A percentile compares a stretch with the other conserved stretches of the same genome.
These are phyloP conservation scores for Urostyla sp. DNA, from an alignment of 73 alveolate species.

Conservation along the genomic window DNA sequence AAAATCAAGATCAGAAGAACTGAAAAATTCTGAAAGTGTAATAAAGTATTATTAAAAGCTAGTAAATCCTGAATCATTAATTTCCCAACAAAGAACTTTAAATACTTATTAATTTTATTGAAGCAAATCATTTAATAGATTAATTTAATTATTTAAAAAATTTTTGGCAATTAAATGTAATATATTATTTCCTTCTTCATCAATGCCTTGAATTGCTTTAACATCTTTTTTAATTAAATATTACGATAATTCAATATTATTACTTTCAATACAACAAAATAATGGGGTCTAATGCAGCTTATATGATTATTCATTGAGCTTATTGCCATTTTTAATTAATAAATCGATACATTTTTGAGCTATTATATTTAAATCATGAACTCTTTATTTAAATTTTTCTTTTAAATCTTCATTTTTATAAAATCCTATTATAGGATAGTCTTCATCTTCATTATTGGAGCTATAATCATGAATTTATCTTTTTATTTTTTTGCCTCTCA, in stretches of 20 bases:
- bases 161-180: neutral
- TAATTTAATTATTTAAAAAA: neutral
- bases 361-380: neutral
- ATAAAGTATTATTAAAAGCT: neutral
- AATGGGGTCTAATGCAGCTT: neutral
- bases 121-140: neutral
- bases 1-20: neutral
- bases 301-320: neutral
- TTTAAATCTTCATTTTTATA: no score
- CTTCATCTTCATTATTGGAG: no score
- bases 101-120: neutral
- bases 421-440: no score
- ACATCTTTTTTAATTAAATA: neutral
- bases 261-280: neutral
- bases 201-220: neutral
- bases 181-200: neutral
- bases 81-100: neutral
- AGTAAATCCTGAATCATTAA: neutral
- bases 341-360: slow-evolving; percentile 18
- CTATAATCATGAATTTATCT: no score
- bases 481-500: slow-evolving; percentile 11
- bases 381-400: neutral
- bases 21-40: neutral
- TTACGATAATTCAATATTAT: neutral
- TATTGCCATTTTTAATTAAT: neutral